These are phyloP conservation scores for Amaranthus palmeri DNA, from an alignment of 148 eudicot species.

Conservation along the genomic window DNA sequence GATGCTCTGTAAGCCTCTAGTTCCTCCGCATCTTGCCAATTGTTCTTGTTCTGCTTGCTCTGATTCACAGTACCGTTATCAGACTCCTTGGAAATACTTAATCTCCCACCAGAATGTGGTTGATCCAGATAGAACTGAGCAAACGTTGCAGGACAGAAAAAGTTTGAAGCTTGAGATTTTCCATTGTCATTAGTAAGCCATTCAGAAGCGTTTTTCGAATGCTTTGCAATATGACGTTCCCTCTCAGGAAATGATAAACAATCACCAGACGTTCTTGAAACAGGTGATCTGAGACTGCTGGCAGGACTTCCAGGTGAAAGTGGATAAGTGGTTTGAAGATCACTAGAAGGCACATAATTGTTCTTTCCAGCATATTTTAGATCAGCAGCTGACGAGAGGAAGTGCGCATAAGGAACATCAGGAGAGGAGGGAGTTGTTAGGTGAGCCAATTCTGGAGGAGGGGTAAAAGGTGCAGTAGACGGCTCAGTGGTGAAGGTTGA, in stretches of 20 bases:
- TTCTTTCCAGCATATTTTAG: slow-evolving; percentile 48
- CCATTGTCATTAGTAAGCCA: slow-evolving; percentile 37
- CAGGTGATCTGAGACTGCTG: slow-evolving; percentile 65
- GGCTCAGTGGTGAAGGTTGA: slow-evolving; percentile 96
- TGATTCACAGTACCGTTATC: slow-evolving; percentile 66
- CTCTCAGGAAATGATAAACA: slow-evolving; percentile 50
- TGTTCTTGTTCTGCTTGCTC: slow-evolving; percentile 56
- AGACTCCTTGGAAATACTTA: slow-evolving; percentile 82
- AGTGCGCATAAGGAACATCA: slow-evolving; percentile 91
- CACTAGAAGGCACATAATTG: slow-evolving; percentile 47
- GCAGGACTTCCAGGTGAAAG: slow-evolving; percentile 89
- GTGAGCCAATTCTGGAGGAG: slow-evolving; percentile 94
- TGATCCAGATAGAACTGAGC: slow-evolving; percentile 92
- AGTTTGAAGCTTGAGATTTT: slow-evolving; percentile 70
- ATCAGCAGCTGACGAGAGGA: slow-evolving; percentile 64
- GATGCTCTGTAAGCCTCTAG: slow-evolving; percentile 97
- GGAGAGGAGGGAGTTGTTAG: slow-evolving; percentile 98
- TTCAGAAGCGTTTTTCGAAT: slow-evolving; percentile 43
- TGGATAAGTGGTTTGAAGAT: slow-evolving; percentile 68
- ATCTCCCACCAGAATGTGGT: slow-evolving; percentile 77
- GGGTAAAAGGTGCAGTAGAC: slow-evolving; percentile 95
- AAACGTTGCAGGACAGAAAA: slow-evolving; percentile 96
- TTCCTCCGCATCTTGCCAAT: slow-evolving; percentile 84
- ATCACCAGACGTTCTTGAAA: slow-evolving; percentile 56
- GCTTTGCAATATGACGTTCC: slow-evolving; percentile 43